Base-by-base conservation (phyloP, 179 eudicot species). In the Beta corolliflora region DNA sequence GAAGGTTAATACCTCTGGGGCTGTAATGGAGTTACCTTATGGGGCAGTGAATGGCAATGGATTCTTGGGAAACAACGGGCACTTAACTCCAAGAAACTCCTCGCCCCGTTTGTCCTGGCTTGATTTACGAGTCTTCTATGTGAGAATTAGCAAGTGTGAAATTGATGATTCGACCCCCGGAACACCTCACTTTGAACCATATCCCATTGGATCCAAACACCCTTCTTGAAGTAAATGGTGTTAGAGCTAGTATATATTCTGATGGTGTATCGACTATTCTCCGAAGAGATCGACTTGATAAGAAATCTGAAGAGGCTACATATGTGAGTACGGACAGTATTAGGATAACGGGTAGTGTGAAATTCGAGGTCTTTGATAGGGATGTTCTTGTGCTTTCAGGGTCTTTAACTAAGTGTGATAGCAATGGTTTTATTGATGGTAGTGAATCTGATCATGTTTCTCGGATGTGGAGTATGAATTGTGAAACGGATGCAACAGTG, bases 281-380 rank as follows among this genome's bases (percentile, higher is more conserved):
- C 19, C 87, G 91, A 73, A 87, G 94, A 50, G 95, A 95, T 75
- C 76, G 97, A 52, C 78, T 93, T n/a, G 97, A 93, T 77, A 93
- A 88, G 90, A 91, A 90, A 82, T 95, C 92, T 0, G 97, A 91
- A 81, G 97, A 92, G 75, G 92, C 87, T 54, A 94, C 94, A 41
- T 94, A 87, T 72, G 98, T 94, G 65, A 89, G 93, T 81, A 94
- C 98, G 1, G 92, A 94, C 75, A 88, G 91, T 80, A 80, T 91
- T 77, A 89, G 94, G 71, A 75, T 90, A 60, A 89, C 89, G 6
- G 94, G 92, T 15, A 91, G 91, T 79, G 88, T 91, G 85, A 94
- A 90, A 63, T 93, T 94, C 64, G 97, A 94, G 91, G 97, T 94
- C 76, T 91, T 89, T 65, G 85, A 91, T 82, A 75, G 85, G 81